Percentiles rank a stretch among this genome's conserved stretches.
These are phyloP conservation scores for Colletotrichum somersetense DNA, from an alignment of 2,329 filamentous ascomycete genomes.

Conservation along the genomic window DNA sequence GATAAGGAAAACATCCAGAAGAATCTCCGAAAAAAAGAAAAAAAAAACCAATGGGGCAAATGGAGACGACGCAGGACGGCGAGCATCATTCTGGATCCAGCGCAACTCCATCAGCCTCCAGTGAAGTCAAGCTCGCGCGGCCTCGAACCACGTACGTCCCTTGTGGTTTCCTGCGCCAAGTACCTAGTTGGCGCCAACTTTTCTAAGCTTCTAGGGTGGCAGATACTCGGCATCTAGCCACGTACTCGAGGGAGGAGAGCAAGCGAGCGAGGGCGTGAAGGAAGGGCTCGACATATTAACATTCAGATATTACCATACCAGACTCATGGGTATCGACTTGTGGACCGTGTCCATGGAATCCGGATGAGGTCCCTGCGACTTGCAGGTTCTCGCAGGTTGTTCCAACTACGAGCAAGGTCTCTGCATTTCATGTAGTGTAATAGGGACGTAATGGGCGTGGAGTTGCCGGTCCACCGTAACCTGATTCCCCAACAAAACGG, in stretches of 20 bases:
- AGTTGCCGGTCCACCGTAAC: conserved; percentile 35
- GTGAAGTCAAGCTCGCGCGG: conserved; percentile 5
- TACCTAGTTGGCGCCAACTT: background rate
- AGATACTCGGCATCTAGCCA: conserved; percentile 29
- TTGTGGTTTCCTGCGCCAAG: background rate
- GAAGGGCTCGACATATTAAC: background rate
- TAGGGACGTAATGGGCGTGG: conserved; percentile 34
- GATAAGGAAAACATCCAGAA: background rate
- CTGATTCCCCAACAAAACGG: conserved; percentile 10
- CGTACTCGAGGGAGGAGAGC: background rate
- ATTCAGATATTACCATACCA: background rate
- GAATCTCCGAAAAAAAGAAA: background rate
- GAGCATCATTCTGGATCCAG: conserved; percentile 25
- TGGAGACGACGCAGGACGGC: conserved; percentile 20
- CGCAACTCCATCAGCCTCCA: conserved; percentile 23
- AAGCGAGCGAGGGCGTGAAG: background rate
- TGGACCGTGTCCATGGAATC: conserved; percentile 1
- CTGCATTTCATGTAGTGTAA: conserved; percentile 20
- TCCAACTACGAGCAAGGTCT: background rate
- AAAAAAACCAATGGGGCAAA: conserved; percentile 6
- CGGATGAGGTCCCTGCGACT: conserved; percentile 1
- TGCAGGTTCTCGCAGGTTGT: background rate
- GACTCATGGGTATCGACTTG: background rate
- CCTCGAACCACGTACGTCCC: conserved; percentile 15
- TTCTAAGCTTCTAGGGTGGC: conserved; percentile 7